Base-by-base conservation (phyloP, 164 flowering plant species). In the Buxus sempervirens region DNA sequence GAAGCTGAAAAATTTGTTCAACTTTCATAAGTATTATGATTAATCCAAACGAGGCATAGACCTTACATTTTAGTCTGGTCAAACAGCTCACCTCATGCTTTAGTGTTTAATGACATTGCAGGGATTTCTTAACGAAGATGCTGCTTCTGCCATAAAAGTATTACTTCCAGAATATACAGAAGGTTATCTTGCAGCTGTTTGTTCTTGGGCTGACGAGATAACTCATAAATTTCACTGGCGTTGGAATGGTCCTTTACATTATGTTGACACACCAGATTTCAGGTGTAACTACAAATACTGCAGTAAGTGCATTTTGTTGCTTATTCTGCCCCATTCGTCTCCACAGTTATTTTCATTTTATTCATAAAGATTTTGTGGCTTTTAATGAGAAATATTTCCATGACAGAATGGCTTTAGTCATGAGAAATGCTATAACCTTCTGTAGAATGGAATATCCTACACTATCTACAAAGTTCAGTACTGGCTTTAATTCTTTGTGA, bases 201-300 rank as follows among this genome's bases (percentile, higher is more conserved):
- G 99, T 73, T 84, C 97, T 27, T 96, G 98, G 98, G 64, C 99
- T 48, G 99, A 96, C 83, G 82, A 89, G 79, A 73, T 96, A 68
- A 81, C 5, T 32, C 38, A 32, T 32, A 32, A 62, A 57, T 81
- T 18, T 55, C 84, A 80, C 59, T 88, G 68, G 74, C 91, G 74
- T 41, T 96, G 97, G 99, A 91, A 84, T 71, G 75, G 94, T 28
- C 81, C 90, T 60, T 81, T 96, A 56, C 99, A 93, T 70, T 96
- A 81, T 67, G 69, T 86, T 48, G 94, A 96, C 73, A 91, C 97
- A 42, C 98, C 98, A 55, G 98, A 93, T 78, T 96, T 88, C 70
- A 82, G 64, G 81, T 96, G 99, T 77, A 91, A 85, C 75, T 96
- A 93, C 66, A 65, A 85, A 21, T 93, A 90, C 73, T 79, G 84